Evolutionary conservation across 345 rosid genomes (phyloP).

Genomic region (Eucalyptus lansdowneana): DNA sequence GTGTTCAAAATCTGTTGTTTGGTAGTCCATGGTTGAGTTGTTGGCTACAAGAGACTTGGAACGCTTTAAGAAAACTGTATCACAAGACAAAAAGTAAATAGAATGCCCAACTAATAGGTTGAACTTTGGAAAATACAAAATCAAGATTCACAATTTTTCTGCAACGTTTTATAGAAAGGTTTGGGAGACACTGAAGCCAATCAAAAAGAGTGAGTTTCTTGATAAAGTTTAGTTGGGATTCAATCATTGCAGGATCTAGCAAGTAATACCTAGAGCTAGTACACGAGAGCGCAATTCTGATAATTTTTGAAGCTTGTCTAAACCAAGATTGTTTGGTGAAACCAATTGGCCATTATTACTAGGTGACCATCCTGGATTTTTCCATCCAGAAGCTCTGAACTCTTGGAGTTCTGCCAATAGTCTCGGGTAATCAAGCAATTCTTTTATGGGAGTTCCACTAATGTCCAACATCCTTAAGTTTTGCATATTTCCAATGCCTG

Average conservation of each 20-base stretch:
- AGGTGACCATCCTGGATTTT: fast-evolving
- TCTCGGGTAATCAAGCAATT: fast-evolving
- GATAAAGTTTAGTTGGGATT: background rate
- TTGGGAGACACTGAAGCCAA: background rate
- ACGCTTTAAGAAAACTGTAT: background rate
- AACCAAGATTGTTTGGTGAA: too few species aligned
- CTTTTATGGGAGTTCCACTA: fast-evolving
- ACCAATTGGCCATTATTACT: too few species aligned
- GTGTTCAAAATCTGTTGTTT: fast-evolving
- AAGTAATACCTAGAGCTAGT: background rate
- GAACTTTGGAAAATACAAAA: background rate
- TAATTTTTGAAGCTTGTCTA: too few species aligned
- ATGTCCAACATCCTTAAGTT: too few species aligned
- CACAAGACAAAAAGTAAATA: background rate
- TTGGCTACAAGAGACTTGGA: slow-evolving; percentile 4
- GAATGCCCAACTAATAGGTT: background rate
- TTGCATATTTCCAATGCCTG: fast-evolving
- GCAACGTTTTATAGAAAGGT: background rate
- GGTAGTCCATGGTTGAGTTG: slow-evolving; percentile 11
- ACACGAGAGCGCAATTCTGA: fast-evolving
- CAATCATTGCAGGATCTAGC: fast-evolving
- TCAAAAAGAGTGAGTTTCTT: background rate
- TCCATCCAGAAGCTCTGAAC: fast-evolving
- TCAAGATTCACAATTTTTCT: background rate
- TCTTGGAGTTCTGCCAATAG: fast-evolving